phyloP scores from a whole-genome alignment of 202 grass and related monocot genomes.

The Thinopyrum obtusiflorum region DNA sequence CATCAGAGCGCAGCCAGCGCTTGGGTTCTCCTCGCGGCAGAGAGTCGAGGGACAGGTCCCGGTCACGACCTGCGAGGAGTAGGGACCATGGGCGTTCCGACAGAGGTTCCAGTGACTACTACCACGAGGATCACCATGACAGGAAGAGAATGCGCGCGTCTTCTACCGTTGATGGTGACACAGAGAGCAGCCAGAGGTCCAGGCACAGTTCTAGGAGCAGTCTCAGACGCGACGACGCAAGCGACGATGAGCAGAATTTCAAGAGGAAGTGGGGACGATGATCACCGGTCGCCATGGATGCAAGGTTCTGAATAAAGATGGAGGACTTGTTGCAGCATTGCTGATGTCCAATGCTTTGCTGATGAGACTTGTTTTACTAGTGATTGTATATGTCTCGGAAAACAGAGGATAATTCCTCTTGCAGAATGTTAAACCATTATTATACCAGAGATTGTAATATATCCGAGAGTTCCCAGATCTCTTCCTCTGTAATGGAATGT shows the following conservation, averaged over 20 bases:
- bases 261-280: constrained; percentile 45
- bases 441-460: background rate
- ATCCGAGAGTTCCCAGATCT: background rate
- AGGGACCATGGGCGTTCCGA: constrained; percentile 26
- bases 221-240: constrained; percentile 23
- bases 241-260: constrained; percentile 48
- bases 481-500: background rate
- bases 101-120: constrained; percentile 12
- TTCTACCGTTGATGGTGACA: constrained; percentile 20
- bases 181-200: constrained; percentile 6
- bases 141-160: constrained; percentile 24
- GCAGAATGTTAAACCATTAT: background rate
- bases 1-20: background rate
- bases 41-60: constrained; percentile 25
- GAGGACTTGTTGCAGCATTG: background rate
- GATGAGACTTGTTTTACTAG: background rate
- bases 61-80: constrained; percentile 18
- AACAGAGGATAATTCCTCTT: background rate
- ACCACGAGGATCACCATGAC: constrained; percentile 8
- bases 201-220: constrained; percentile 32
- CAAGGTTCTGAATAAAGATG: constrained; percentile 22
- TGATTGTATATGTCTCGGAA: constrained; percentile 20
- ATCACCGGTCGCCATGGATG: background rate
- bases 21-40: background rate
- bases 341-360: constrained; percentile 5